Evolutionary conservation across 306 rosid genomes (phyloP).

Genomic region (Mimosa bimucronata): DNA sequence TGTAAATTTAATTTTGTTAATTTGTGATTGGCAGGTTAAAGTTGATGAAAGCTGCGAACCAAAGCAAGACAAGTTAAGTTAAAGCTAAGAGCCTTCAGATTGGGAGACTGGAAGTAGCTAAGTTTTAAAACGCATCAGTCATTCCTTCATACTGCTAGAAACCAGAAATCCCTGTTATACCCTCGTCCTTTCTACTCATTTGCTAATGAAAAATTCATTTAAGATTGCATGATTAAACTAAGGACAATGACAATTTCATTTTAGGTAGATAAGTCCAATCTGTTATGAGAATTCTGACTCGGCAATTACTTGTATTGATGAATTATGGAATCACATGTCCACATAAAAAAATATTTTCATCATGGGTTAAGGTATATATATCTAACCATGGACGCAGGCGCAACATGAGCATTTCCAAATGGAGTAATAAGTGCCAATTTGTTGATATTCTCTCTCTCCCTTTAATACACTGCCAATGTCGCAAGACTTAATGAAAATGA

Average conservation of each 20-base stretch:
- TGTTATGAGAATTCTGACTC: no score
- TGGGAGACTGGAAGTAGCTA: neutral
- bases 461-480: no score
- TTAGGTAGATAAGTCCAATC: neutral
- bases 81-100: conserved; percentile 14
- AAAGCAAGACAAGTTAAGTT: conserved; percentile 44
- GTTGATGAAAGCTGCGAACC: conserved; percentile 48
- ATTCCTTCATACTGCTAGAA: neutral
- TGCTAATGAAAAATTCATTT: neutral
- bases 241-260: neutral
- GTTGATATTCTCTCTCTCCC: no score
- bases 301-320: neutral
- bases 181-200: neutral
- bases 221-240: neutral
- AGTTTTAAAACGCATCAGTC: no score
- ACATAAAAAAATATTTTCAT: no score
- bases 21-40: conserved; percentile 48
- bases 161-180: neutral
- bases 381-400: no score
- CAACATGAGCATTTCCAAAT: no score
- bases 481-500: no score
- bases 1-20: neutral
- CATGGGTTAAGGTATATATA: no score
- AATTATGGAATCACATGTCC: neutral
- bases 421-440: neutral